These are phyloP conservation scores for Platanthera zijinensis DNA, from an alignment of 106 monocot genomes.

Conservation along the genomic window DNA sequence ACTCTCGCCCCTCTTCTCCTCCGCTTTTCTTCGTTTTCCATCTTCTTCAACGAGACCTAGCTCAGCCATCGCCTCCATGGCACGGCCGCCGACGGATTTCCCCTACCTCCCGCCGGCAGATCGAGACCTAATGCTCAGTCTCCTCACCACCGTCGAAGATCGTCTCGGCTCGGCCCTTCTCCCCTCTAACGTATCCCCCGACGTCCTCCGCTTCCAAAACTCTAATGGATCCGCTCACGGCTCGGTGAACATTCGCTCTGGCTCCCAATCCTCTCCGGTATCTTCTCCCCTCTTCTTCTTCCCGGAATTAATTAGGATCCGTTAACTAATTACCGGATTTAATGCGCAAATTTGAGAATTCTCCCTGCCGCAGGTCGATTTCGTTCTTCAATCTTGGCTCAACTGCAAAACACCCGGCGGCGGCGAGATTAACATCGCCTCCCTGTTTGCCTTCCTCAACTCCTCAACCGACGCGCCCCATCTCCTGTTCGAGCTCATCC, in stretches of 20 bases:
- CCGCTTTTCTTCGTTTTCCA: neutral
- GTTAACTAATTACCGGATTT: neutral
- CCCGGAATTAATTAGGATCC: neutral
- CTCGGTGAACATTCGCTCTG: slow-evolving; percentile 51
- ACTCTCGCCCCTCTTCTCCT: neutral
- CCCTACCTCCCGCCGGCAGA: slow-evolving; percentile 53
- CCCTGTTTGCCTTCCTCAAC: slow-evolving; percentile 56
- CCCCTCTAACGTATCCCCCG: slow-evolving; percentile 52
- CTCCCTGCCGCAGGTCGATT: slow-evolving; percentile 47
- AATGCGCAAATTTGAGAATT: neutral
- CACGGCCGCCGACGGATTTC: slow-evolving; percentile 27
- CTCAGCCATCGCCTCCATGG: slow-evolving; percentile 13
- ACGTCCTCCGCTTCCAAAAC: slow-evolving; percentile 49
- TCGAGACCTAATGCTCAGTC: slow-evolving; percentile 46
- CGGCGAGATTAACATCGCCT: slow-evolving; percentile 67
- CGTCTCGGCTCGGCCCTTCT: slow-evolving; percentile 46
- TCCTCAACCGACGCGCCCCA: slow-evolving; percentile 69
- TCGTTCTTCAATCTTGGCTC: slow-evolving; percentile 72
- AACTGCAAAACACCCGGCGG: slow-evolving; percentile 63
- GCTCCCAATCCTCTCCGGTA: slow-evolving; percentile 48
- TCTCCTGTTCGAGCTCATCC: slow-evolving; percentile 81
- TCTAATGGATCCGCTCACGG: slow-evolving; percentile 39
- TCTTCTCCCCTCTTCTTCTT: neutral
- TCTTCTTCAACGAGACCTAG: neutral
- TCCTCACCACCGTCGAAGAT: slow-evolving; percentile 33